Conservation (phyloP, 306 rosid genomes). For the Cucurbita argyrosperma region DNA sequence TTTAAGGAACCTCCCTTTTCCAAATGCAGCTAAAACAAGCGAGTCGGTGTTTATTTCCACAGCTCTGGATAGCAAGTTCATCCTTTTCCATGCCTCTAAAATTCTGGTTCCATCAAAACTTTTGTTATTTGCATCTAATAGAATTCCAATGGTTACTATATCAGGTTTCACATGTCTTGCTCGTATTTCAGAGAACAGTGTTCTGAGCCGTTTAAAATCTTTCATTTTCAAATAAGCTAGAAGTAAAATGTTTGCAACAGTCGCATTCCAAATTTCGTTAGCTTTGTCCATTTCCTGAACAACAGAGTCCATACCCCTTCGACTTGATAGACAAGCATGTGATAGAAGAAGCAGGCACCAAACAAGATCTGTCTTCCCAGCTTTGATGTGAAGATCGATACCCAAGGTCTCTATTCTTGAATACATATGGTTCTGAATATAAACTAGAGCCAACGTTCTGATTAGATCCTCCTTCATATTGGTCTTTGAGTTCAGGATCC, state of each 20-base stretch:
- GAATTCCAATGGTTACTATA: slow-evolving; percentile 42
- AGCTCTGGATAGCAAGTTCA: slow-evolving; percentile 24
- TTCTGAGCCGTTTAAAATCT: slow-evolving; percentile 41
- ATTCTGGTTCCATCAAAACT: slow-evolving; percentile 37
- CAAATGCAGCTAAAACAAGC: slow-evolving; percentile 54
- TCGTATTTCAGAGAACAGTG: slow-evolving; percentile 27
- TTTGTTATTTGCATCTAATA: slow-evolving; percentile 36
- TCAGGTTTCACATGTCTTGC: slow-evolving; percentile 34
- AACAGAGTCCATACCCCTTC: slow-evolving; percentile 44
- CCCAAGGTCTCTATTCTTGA: slow-evolving; percentile 53
- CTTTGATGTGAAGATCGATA: slow-evolving; percentile 24
- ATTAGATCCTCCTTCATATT: slow-evolving; percentile 40
- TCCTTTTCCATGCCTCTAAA: slow-evolving; percentile 41
- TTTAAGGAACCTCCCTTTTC: slow-evolving; percentile 53
- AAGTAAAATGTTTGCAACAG: slow-evolving; percentile 37
- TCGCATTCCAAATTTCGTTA: slow-evolving; percentile 31
- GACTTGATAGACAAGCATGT: slow-evolving; percentile 46
- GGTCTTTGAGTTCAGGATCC: slow-evolving; percentile 25
- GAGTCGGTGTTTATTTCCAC: slow-evolving; percentile 59
- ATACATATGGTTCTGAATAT: slow-evolving; percentile 46
- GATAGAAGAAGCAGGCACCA: slow-evolving; percentile 64
- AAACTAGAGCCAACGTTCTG: slow-evolving; percentile 45
- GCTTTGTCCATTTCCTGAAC: slow-evolving; percentile 34
- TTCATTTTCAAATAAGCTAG: slow-evolving; percentile 58
- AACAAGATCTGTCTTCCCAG: slow-evolving; percentile 34